Evolutionary conservation across 371 early-diverging fungal species (phyloP), one percentile per base, ranked within the genome.

Genomic region (Rhizopus stolonifer): DNA sequence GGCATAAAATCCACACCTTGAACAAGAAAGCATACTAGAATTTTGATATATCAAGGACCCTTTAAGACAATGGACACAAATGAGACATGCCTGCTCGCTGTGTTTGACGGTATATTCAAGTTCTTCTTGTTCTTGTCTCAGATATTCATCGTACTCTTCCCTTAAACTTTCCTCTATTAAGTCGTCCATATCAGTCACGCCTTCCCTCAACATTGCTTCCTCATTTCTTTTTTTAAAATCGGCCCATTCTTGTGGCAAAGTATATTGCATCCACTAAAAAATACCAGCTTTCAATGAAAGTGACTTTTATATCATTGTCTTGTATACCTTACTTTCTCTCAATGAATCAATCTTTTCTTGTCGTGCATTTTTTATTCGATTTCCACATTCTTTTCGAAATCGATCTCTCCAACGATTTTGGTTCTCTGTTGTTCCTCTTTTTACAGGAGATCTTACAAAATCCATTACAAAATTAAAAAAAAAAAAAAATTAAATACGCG

Each of bases 371-470:
- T 52, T 56, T 2, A 56, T 49, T 25, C 52, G 7, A 23, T 61
- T 48, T 0, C 13, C 26, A 31, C 49, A 56, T 25, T 61, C 46
- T 31, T 56, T 42, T 49, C 38, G 40, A 18, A 61, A 52, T 26
- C 39, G 52, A 13, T 61, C 54, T n/a, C 36, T 40, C 62, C 62
- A 61, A 8, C 60, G 53, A 29, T 38, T n/a, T 17, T 49, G 48
- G 8, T 31, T 49, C 4, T 60, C 53, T 24, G 26, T 5, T 17
- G 26, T 5, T 18, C 8, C 1, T 1, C 22, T 40, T 21, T 40
- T 40, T 21, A 40, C 21, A 5, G 40, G 40, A 7, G 40, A 17
- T 40, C 40, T 15, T 21, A 7, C 19, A 9, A 21, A 18, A 13
- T 7, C 13, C 40, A 40, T 40, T 40, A 19, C 7, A 9, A 18